Conservation (phyloP, 371 early-diverging fungal genomes). For the Cokeromyces recurvatus region DNA sequence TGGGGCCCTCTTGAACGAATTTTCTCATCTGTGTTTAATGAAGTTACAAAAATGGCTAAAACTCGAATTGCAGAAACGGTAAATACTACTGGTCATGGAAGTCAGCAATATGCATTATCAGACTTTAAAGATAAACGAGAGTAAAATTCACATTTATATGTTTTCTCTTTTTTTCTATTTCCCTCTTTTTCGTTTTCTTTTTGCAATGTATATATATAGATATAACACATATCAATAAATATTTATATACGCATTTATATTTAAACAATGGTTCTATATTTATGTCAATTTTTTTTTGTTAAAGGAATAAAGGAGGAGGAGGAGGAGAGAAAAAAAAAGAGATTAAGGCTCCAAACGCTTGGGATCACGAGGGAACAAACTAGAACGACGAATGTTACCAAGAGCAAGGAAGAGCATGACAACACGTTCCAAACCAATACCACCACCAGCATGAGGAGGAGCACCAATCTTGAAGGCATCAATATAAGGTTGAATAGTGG, state of each 20-base stretch:
- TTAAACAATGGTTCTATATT: too few relatives aligned
- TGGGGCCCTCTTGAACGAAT: constrained; percentile 63
- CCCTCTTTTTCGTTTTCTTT: too few relatives aligned
- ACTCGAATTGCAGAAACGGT: constrained; percentile 1
- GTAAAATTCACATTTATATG: too few relatives aligned
- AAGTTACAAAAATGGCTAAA: constrained; percentile 39
- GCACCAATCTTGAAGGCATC: constrained; percentile 99
- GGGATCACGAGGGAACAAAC: constrained; percentile 99
- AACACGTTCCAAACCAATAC: constrained; percentile 98
- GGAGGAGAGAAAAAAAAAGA: too few relatives aligned
- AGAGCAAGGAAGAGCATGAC: constrained; percentile 96
- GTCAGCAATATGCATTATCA: neutral
- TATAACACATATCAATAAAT: too few relatives aligned
- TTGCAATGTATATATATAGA: too few relatives aligned
- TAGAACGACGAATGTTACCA: constrained; percentile 95
- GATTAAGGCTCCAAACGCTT: constrained; percentile 94
- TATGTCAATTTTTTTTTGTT: too few relatives aligned
- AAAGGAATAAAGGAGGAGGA: too few relatives aligned
- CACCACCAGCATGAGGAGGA: constrained; percentile 99
- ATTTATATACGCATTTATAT: too few relatives aligned
- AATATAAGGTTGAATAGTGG: constrained; percentile 89
- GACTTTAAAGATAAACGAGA: constrained; percentile 2
- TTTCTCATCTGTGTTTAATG: constrained; percentile 29
- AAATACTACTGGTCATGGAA: neutral
- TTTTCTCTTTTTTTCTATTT: too few relatives aligned